A percentile compares a stretch with the other conserved stretches of the same genome.
These are phyloP conservation scores for Harringtonia aguacate DNA, from an alignment of 2,329 filamentous ascomycete genomes.

Conservation along the genomic window DNA sequence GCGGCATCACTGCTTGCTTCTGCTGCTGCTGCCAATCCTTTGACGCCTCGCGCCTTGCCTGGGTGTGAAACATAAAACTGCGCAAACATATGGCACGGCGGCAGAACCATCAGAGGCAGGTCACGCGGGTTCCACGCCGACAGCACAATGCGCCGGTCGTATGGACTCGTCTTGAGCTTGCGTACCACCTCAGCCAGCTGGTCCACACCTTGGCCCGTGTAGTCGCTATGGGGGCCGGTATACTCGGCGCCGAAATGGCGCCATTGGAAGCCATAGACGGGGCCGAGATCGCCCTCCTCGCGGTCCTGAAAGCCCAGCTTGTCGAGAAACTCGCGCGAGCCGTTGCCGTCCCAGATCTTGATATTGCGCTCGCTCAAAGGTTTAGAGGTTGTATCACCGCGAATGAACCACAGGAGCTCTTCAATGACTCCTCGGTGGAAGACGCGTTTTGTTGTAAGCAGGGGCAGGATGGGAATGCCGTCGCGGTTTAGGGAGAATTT, in stretches of 20 bases:
- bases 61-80: conserved; percentile 88
- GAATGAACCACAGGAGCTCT: conserved; percentile 94
- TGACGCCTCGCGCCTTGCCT: conserved; percentile 18
- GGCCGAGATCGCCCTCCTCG: conserved; percentile 79
- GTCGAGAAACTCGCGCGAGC: conserved; percentile 82
- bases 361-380: conserved; percentile 70
- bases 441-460: conserved; percentile 95
- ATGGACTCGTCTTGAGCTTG: conserved; percentile 74
- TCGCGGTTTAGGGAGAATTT: conserved; percentile 70
- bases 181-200: conserved; percentile 84
- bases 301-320: conserved; percentile 70
- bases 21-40: conserved; percentile 13
- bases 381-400: conserved; percentile 69
- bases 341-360: conserved; percentile 98
- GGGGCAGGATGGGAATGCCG: conserved; percentile 63
- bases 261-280: conserved; percentile 98
- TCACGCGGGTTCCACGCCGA: conserved; percentile 91
- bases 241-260: conserved; percentile 95
- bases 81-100: conserved; percentile 95
- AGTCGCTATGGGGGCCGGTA: conserved; percentile 66
- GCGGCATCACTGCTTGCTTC: not conserved
- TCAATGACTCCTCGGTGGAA: conserved; percentile 82
- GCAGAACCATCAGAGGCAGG: conserved; percentile 77
- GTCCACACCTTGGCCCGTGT: conserved; percentile 80
- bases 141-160: conserved; percentile 82